Percentiles rank a stretch among this genome's conserved stretches.
Evolutionary conservation across 192 early-diverging fungal genomes (phyloP).

Genomic region (Mortierella claussenii): DNA sequence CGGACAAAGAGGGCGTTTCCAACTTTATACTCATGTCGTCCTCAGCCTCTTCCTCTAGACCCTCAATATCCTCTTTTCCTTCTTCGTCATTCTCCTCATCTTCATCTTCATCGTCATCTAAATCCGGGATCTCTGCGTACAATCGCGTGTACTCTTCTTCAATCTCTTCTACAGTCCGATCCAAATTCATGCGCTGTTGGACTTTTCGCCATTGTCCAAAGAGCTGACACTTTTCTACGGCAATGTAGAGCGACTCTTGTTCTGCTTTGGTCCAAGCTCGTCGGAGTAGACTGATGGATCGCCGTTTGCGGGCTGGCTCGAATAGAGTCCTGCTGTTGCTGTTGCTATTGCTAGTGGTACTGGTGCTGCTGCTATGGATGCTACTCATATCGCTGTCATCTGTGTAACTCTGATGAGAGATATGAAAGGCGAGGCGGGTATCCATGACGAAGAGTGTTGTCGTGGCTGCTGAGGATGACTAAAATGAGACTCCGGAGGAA

Average conservation of each 20-base stretch:
- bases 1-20: conserved; percentile 26
- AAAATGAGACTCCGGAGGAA: too few species aligned
- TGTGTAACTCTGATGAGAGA: too few species aligned
- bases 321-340: too few species aligned
- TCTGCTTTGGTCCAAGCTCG: conserved; percentile 39
- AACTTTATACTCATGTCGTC: not conserved
- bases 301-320: not conserved
- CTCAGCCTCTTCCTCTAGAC: not conserved
- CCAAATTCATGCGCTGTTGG: conserved; percentile 29
- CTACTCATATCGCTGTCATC: too few species aligned
- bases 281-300: not conserved
- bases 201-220: conserved; percentile 33
- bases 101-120: conserved; percentile 15
- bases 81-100: not conserved
- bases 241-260: conserved; percentile 45
- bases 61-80: not conserved
- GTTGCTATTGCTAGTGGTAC: too few species aligned
- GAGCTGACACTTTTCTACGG: conserved; percentile 26
- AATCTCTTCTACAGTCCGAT: conserved; percentile 28
- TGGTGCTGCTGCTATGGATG: too few species aligned
- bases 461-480: too few species aligned
- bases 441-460: too few species aligned
- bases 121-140: conserved; percentile 39
- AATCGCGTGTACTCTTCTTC: conserved; percentile 39
- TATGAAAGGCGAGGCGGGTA: too few species aligned